Percentiles rank a stretch among this genome's conserved stretches.
These are phyloP conservation scores for Neospora caninum DNA, from an alignment of 169 alveolate species.

Conservation along the genomic window DNA sequence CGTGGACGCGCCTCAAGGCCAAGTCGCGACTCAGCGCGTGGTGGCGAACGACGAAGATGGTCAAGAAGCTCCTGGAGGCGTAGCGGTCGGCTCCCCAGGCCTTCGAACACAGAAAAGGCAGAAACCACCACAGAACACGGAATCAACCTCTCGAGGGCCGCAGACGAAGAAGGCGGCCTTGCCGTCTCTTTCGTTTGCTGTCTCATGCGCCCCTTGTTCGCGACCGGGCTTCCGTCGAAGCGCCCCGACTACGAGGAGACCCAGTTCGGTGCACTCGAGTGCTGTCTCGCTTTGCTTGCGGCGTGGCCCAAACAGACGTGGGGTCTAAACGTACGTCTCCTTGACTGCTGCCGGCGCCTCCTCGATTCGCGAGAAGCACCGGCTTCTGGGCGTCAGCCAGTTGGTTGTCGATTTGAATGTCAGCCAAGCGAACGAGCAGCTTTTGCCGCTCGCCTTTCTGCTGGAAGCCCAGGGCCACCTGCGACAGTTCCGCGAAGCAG, in stretches of 20 bases:
- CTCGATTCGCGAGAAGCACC: slow-evolving; percentile 61
- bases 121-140: too few relatives aligned
- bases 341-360: slow-evolving; percentile 47
- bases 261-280: too few relatives aligned
- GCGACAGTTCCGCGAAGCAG: slow-evolving; percentile 82
- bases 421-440: slow-evolving; percentile 80
- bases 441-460: slow-evolving; percentile 84
- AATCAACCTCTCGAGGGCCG: too few relatives aligned
- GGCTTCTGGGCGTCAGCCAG: slow-evolving; percentile 71
- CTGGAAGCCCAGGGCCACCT: slow-evolving; percentile 76
- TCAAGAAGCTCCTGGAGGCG: slow-evolving; percentile 74
- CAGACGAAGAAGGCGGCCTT: too few relatives aligned
- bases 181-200: too few relatives aligned
- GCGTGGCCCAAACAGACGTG: too few relatives aligned
- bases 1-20: slow-evolving; percentile 77
- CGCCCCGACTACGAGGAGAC: too few relatives aligned
- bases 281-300: not conserved
- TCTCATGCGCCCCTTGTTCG: too few relatives aligned
- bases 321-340: not conserved
- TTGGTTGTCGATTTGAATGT: slow-evolving; percentile 85
- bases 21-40: slow-evolving; percentile 81
- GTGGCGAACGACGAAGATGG: slow-evolving; percentile 82
- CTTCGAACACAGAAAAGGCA: too few relatives aligned
- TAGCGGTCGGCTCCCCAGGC: slow-evolving; percentile 10
- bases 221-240: too few relatives aligned